Conservation (phyloP, 75 land plant species). For the Chamaecyparis obtusa region DNA sequence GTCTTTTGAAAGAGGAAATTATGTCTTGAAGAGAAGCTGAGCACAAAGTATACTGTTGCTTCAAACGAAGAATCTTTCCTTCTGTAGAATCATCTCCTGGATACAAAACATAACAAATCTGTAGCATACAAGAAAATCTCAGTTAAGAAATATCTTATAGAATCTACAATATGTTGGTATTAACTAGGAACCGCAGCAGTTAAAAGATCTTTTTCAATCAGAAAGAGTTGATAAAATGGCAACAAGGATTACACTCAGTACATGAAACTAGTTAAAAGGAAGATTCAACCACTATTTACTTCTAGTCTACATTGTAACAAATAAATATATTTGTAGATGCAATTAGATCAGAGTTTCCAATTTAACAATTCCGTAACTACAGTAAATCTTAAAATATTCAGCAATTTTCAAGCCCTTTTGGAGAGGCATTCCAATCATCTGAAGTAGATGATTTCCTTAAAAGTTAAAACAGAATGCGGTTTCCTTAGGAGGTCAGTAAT, state of each 20-base stretch:
- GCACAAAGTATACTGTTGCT: conserved; percentile 95
- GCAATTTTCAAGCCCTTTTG: not conserved
- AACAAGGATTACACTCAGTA: not conserved
- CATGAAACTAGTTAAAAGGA: not conserved
- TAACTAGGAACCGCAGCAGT: not conserved
- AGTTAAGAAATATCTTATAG: not conserved
- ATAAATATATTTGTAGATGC: not conserved
- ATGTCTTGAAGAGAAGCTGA: conserved; percentile 99
- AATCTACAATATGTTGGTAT: not conserved
- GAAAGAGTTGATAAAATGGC: not conserved
- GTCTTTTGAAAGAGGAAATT: conserved; percentile 81
- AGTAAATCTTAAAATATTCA: not conserved
- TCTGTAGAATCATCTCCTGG: conserved; percentile 93
- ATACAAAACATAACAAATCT: conserved; percentile 92
- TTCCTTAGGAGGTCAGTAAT: not conserved
- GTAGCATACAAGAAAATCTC: conserved; percentile 10
- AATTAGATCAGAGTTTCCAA: not conserved
- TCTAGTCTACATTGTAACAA: not conserved
- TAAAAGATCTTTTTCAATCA: not conserved
- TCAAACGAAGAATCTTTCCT: conserved; percentile 88
- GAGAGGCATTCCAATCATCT: not conserved
- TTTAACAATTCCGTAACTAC: not conserved
- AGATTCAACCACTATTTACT: not conserved
- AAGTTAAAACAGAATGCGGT: not conserved
- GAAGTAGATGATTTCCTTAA: not conserved